phyloP scores from a whole-genome alignment of 306 rosid species.

The Pyrus betulifolia region DNA sequence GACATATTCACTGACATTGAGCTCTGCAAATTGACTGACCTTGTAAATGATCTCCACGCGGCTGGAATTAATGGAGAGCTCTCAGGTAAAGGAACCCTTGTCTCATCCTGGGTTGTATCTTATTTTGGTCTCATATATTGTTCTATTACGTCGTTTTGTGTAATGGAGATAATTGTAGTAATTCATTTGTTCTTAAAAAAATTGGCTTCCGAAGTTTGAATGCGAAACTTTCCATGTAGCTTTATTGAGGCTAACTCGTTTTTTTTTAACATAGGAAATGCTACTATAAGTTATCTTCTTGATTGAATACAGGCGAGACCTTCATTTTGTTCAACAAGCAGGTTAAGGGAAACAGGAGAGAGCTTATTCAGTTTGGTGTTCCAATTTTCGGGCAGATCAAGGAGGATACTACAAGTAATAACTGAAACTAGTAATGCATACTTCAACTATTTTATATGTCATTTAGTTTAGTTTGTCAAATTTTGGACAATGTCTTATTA shows the following conservation, averaged over 20 bases:
- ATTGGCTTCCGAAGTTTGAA: neutral
- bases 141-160: neutral
- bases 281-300: neutral
- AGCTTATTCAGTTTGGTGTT: slow-evolving; percentile 84
- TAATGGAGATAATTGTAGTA: neutral
- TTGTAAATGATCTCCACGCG: slow-evolving; percentile 60
- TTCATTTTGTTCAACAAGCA: slow-evolving; percentile 84
- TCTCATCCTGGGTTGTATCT: neutral
- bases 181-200: neutral
- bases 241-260: neutral
- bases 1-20: slow-evolving; percentile 68
- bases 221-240: neutral
- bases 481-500: neutral
- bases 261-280: neutral
- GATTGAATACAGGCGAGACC: slow-evolving; percentile 57
- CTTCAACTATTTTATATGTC: neutral
- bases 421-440: slow-evolving; percentile 21
- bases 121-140: neutral
- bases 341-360: slow-evolving; percentile 86
- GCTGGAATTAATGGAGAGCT: slow-evolving; percentile 93
- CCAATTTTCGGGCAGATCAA: slow-evolving; percentile 82
- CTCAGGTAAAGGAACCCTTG: slow-evolving; percentile 37
- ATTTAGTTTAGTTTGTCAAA: neutral
- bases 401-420: slow-evolving; percentile 57
- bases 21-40: slow-evolving; percentile 56